phyloP scores from a whole-genome alignment of 1,139 yeast species.

The Blastobotrys arbuscula region DNA sequence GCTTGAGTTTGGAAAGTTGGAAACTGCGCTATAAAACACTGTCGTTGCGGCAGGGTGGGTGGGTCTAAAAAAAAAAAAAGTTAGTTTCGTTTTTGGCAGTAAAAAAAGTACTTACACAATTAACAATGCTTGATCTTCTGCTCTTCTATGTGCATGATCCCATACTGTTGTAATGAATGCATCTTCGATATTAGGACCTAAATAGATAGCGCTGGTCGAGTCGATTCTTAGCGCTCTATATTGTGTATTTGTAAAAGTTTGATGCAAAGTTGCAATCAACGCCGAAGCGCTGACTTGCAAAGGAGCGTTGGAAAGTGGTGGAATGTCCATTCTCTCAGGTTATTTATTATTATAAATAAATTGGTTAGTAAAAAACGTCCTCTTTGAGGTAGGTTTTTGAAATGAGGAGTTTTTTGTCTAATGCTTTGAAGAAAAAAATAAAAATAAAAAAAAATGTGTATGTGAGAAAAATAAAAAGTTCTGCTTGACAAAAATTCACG shows the following conservation, averaged over 20 bases:
- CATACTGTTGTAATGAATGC: constrained; percentile 33
- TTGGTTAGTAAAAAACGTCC: no score
- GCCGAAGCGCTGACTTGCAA: constrained; percentile 34
- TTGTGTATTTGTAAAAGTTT: constrained; percentile 29
- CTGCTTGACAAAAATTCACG: no score
- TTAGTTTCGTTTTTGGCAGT: neutral
- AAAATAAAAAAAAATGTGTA: neutral
- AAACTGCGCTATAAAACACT: constrained; percentile 30
- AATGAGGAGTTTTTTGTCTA: neutral
- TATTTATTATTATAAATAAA: no score
- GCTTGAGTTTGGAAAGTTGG: constrained; percentile 34
- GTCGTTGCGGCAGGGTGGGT: constrained; percentile 31
- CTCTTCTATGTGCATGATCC: constrained; percentile 38
- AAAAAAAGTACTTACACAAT: constrained; percentile 26
- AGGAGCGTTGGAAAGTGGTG: constrained; percentile 29
- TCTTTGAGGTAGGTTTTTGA: neutral
- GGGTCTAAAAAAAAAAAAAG: constrained; percentile 21
- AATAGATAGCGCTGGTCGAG: constrained; percentile 30
- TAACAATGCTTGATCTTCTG: constrained; percentile 39
- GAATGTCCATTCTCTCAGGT: constrained; percentile 27
- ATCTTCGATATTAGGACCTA: constrained; percentile 34
- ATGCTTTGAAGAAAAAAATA: neutral
- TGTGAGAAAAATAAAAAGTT: no score
- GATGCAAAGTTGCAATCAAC: constrained; percentile 35
- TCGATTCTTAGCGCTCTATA: constrained; percentile 32